These are phyloP conservation scores for Fusarium sp. DNA, from an alignment of 2,329 filamentous ascomycete genomes.

Conservation along the genomic window DNA sequence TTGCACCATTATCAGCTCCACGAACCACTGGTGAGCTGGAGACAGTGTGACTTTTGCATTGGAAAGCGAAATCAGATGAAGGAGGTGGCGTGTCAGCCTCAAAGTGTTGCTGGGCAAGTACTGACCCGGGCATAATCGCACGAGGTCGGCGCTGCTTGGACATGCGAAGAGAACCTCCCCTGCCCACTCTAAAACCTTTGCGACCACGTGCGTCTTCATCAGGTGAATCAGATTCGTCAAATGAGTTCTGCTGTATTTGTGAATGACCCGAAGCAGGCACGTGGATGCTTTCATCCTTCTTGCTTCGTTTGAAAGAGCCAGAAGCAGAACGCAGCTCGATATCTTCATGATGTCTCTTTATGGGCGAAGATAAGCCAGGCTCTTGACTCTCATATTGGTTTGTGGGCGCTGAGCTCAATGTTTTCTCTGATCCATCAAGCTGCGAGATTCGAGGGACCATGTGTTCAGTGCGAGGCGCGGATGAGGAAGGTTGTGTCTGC, in stretches of 20 bases:
- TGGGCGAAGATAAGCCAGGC: constrained; percentile 10
- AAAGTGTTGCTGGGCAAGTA: constrained; percentile 30
- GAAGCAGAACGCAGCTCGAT: constrained; percentile 10
- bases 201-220: constrained; percentile 29
- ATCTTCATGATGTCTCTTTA: constrained; percentile 33
- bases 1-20: constrained; percentile 11
- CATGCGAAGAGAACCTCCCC: constrained; percentile 54
- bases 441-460: background rate
- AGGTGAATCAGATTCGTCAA: constrained; percentile 22
- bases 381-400: background rate
- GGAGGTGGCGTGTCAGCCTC: constrained; percentile 17
- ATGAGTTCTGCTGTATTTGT: background rate
- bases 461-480: background rate
- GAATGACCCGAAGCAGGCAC: background rate
- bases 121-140: constrained; percentile 29
- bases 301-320: constrained; percentile 34
- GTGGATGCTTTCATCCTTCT: constrained; percentile 15
- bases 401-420: background rate
- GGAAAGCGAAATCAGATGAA: constrained; percentile 34
- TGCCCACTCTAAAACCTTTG: constrained; percentile 47
- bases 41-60: constrained; percentile 1
- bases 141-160: constrained; percentile 50
- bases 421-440: background rate
- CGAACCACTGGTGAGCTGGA: background rate
- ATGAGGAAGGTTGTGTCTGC: background rate